A percentile compares a stretch with the other conserved stretches of the same genome.
Conservation (phyloP, 2,329 filamentous ascomycete genomes). For the Pseudocercospora fuligena region DNA sequence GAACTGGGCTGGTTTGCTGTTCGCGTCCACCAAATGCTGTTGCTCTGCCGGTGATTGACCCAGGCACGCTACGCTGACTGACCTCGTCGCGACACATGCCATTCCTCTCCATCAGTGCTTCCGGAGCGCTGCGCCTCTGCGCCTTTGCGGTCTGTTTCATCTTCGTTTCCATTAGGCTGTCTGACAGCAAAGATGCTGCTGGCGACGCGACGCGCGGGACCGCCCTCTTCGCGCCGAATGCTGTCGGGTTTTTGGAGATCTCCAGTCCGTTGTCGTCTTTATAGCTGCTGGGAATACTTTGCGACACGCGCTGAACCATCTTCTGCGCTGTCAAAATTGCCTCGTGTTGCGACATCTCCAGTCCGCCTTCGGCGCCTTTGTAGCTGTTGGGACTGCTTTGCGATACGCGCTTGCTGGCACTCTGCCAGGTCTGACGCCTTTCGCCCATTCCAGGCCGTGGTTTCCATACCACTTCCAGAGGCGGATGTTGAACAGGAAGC, state of each 20-base stretch:
- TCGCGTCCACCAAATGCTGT: not conserved
- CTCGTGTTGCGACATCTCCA: slow-evolving; percentile 6
- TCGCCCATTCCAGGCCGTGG: slow-evolving; percentile 11
- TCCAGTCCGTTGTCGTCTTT: not conserved
- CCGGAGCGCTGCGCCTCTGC: not conserved
- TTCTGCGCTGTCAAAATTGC: not conserved
- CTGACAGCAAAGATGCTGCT: slow-evolving; percentile 2
- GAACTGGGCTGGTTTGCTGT: not conserved
- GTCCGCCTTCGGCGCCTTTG: slow-evolving; percentile 20
- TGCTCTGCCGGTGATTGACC: not conserved
- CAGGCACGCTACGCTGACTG: not conserved
- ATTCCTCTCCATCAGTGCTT: not conserved
- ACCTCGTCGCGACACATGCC: not conserved
- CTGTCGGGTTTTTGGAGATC: not conserved
- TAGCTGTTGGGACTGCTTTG: slow-evolving; percentile 9
- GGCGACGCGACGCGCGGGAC: not conserved
- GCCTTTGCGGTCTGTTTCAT: not conserved
- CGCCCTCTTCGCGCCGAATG: not conserved
- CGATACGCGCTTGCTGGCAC: not conserved
- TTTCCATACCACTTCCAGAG: not conserved
- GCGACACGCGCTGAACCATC: not conserved
- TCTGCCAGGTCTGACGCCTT: slow-evolving; percentile 18
- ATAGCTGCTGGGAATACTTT: not conserved
- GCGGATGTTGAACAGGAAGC: slow-evolving; percentile 4
- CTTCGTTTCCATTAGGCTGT: not conserved